Base-by-base conservation (phyloP, 176 grass and related monocot species). In the Eragrostis nindensis region DNA sequence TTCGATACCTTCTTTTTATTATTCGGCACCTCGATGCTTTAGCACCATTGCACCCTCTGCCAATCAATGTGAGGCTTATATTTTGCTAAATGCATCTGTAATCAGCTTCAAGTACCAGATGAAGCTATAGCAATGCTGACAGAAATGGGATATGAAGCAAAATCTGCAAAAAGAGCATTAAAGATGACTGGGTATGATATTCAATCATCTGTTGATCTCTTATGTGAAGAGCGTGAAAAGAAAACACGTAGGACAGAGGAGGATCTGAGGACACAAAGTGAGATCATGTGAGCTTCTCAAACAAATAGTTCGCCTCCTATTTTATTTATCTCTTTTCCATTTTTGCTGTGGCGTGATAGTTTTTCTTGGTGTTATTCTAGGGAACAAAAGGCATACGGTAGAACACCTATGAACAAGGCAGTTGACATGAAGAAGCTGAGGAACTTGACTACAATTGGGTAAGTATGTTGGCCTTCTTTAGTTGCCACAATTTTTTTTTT, bases 81-180 rank as follows among this genome's bases (percentile, higher is more conserved):
- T 65, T 70, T 86, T 66, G 43, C 54, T 55, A 79, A 86, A 53
- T 44, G 38, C 41, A 60, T 79, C 1, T 71, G 67, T 65, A 75
- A 24, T 71, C 80, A 98, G 96, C 92, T 98, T 80, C 96, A 98
- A 98, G 90, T 98, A 63, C 84, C 96, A 30, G 96, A 98, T 70
- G 96, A 98, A 91, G 92, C 92, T 78, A 91, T 98, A 83, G 76
- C 86, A 73, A 85, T 95, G 66, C 66, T 95, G 83, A 80, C 88
- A 86, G 86, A 89, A 52, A 98, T 98, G 96, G 96, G 92, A 30
- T 98, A 95, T 24, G 88, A 85, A 84, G 84, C 80, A 59, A 73
- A 56, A 38, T 79, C 80, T 22, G 93, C 96, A 71, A 98, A 98
- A 83, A 93, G 90, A 79, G 96, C 92, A 40, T 69, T 98, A 87